A percentile compares a stretch with the other conserved stretches of the same genome.
Conservation (phyloP, 2,329 filamentous ascomycete genomes). For the Karstenula rhodostoma region DNA sequence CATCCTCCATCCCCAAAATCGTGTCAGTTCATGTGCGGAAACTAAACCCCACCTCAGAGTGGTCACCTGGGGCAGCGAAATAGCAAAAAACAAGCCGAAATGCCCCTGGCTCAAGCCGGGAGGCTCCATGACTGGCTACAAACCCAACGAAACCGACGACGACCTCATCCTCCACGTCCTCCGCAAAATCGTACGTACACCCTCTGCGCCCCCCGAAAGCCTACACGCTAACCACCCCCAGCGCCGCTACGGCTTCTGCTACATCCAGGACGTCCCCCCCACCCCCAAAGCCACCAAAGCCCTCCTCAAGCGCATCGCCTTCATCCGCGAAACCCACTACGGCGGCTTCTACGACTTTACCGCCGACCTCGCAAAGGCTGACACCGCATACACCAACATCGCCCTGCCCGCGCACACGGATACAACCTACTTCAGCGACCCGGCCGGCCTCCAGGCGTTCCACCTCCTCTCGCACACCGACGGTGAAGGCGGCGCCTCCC, state of each 20-base stretch:
- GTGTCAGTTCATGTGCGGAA: conserved; percentile 20
- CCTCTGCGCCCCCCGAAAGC: conserved; percentile 1
- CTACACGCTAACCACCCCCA: conserved; percentile 47
- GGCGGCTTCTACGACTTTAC: conserved; percentile 88
- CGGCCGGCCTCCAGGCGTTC: conserved; percentile 89
- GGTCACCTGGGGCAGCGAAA: conserved; percentile 57
- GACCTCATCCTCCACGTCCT: conserved; percentile 61
- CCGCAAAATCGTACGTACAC: conserved; percentile 64
- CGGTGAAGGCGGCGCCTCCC: conserved; percentile 74
- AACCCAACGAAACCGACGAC: conserved; percentile 30
- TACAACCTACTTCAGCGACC: conserved; percentile 94
- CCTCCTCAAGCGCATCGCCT: conserved; percentile 82
- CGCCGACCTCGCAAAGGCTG: conserved; percentile 84
- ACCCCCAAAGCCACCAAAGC: conserved; percentile 74
- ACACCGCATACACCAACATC: conserved; percentile 90
- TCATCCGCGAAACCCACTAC: conserved; percentile 91
- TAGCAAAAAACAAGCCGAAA: conserved; percentile 15
- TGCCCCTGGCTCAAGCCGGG: neutral
- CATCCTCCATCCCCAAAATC: neutral
- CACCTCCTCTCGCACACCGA: conserved; percentile 84
- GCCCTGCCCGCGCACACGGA: conserved; percentile 88
- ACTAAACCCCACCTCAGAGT: conserved; percentile 44
- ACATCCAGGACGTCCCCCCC: conserved; percentile 72
- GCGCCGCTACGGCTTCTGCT: conserved; percentile 77
- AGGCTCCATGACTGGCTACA: neutral